These are phyloP conservation scores for Trametes cubensis DNA, from an alignment of 768 basidiomycete genomes.

Conservation along the genomic window DNA sequence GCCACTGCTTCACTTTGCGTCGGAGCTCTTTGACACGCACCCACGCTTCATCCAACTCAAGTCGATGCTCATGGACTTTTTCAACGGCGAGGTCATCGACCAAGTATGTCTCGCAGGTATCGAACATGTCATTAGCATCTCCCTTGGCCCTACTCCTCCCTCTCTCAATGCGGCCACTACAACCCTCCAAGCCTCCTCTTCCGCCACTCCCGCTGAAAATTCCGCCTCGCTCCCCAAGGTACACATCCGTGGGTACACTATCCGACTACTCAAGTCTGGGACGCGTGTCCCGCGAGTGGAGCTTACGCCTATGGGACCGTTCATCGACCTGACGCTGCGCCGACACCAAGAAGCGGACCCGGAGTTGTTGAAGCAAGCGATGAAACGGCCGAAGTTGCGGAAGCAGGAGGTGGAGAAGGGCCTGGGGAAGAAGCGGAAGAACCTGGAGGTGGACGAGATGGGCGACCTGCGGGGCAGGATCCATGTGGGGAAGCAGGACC, in stretches of 20 bases:
- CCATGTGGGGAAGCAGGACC: slow-evolving; percentile 88
- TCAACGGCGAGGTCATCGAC: slow-evolving; percentile 85
- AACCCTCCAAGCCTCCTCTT: slow-evolving; percentile 23
- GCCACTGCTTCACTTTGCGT: slow-evolving; percentile 94
- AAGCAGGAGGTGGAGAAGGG: slow-evolving; percentile 87
- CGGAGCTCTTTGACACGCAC: slow-evolving; percentile 92
- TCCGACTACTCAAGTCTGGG: slow-evolving; percentile 73
- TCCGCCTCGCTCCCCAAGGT: slow-evolving; percentile 65
- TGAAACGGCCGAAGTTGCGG: slow-evolving; percentile 84
- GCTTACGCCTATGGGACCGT: slow-evolving; percentile 89
- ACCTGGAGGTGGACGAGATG: slow-evolving; percentile 97
- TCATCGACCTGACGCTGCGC: slow-evolving; percentile 79
- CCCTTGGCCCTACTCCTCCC: slow-evolving; percentile 65
- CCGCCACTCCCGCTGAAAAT: slow-evolving; percentile 19
- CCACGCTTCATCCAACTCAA: slow-evolving; percentile 91
- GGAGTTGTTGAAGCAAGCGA: slow-evolving; percentile 78
- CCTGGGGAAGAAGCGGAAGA: slow-evolving; percentile 91
- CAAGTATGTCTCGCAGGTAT: slow-evolving; percentile 82
- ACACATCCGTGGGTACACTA: slow-evolving; percentile 86
- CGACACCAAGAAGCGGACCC: slow-evolving; percentile 74
- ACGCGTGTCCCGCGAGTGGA: slow-evolving; percentile 80
- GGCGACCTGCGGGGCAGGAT: slow-evolving; percentile 91
- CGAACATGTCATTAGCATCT: slow-evolving; percentile 86
- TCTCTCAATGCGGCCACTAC: slow-evolving; percentile 48
- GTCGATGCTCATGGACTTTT: slow-evolving; percentile 87